Base-by-base conservation (phyloP, 345 rosid genomes). In the Brassica incana region DNA sequence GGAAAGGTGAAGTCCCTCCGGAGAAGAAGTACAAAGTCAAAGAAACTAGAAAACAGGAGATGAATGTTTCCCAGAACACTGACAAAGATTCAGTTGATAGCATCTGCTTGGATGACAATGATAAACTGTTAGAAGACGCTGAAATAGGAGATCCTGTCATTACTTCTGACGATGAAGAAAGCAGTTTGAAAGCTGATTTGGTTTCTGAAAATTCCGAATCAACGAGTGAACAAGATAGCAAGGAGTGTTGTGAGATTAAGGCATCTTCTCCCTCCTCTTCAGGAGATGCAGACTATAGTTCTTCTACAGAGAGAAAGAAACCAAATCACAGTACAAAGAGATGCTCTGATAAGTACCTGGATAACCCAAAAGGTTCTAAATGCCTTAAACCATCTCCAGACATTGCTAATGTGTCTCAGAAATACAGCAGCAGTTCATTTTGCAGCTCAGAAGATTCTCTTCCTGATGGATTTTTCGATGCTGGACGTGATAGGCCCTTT, bases 401-500 rank as follows among this genome's bases (percentile, higher is more conserved):
- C 76, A 75, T 86, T 78, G 79, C 67, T 66, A 67, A 38, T 76
- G 3, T 88, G 60, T 90, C 97, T 2, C 74, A 64, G 23, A 90
- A 95, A 79, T 95, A 95, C 77, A 91, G 88, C 77, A 83, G 77
- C 65, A 72, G 76, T 54, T 95, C 99, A 48, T 90, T 91, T 69
- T 93, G 97, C 81, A 84, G 97, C 79, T 58, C 78, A 66, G 90
- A 89, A 69, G 99, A 95, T 81, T 77, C 18, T 62, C 84, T 95
- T 62, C 90, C 92, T 33, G 98, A 95, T 68, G 99, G 99, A 12
- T 95, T 95, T 82, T 95, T 89, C 85, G 99, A 95, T 87, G 98
- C 97, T 3, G 99, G 99, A 43, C 98, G 99, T 6, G 93, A 95
- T 81, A 86, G 95, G 54, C 97, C 97, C 48, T 93, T 95, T 83